These are phyloP conservation scores for Calonectria montana DNA, from an alignment of 2,329 filamentous ascomycete species.

Conservation along the genomic window DNA sequence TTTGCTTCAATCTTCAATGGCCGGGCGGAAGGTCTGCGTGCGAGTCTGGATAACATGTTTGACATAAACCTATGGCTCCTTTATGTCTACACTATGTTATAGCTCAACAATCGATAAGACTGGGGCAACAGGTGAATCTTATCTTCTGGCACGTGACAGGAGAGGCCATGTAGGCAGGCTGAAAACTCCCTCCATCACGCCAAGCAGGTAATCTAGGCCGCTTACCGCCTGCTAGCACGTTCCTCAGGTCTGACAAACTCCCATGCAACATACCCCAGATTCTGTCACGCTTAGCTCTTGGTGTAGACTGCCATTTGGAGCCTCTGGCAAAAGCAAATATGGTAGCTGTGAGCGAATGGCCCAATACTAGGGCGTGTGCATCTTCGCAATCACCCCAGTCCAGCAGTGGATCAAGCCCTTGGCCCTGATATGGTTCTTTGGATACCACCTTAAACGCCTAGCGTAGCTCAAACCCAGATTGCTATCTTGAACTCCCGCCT, in stretches of 20 bases:
- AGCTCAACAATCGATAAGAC: too few relatives aligned
- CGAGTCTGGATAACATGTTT: too few relatives aligned
- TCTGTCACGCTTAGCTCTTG: not conserved
- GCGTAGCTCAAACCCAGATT: not conserved
- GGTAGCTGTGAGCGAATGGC: constrained; percentile 7
- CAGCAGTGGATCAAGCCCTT: not conserved
- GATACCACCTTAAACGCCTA: not conserved
- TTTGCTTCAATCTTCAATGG: too few relatives aligned
- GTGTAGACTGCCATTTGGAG: constrained; percentile 10
- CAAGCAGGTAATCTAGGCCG: not conserved
- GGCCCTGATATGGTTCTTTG: constrained; percentile 2
- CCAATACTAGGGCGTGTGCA: not conserved
- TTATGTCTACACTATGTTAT: too few relatives aligned
- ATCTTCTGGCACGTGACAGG: too few relatives aligned
- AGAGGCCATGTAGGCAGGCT: too few relatives aligned
- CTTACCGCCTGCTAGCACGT: not conserved
- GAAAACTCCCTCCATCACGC: not conserved
- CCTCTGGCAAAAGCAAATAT: not conserved
- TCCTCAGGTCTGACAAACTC: not conserved
- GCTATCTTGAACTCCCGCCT: not conserved
- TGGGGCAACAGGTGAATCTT: too few relatives aligned
- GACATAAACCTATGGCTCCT: too few relatives aligned
- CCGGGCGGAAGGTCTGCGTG: too few relatives aligned
- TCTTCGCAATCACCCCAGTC: not conserved
- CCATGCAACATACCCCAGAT: constrained; percentile 10